These are phyloP conservation scores for Paxillus ammoniavirescens DNA, from an alignment of 768 basidiomycete genomes.

Conservation along the genomic window DNA sequence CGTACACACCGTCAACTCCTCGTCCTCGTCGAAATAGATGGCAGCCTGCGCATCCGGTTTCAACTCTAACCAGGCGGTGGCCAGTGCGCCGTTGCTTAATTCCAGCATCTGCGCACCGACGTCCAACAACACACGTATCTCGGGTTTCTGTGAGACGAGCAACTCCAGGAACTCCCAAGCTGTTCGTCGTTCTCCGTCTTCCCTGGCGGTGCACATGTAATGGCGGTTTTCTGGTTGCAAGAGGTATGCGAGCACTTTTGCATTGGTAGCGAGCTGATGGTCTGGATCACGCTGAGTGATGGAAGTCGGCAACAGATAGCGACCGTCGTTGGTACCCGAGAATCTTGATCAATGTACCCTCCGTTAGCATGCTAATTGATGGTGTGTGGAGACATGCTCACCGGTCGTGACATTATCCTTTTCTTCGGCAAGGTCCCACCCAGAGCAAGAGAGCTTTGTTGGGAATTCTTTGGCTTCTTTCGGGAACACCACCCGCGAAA, in stretches of 20 bases:
- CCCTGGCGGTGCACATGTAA: conserved; percentile 21
- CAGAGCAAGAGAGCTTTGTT: conserved; percentile 43
- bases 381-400: background rate
- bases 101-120: conserved; percentile 56
- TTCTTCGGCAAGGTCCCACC: conserved; percentile 51
- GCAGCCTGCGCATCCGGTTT: conserved; percentile 33
- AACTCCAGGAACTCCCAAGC: conserved; percentile 25
- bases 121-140: conserved; percentile 46
- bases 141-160: conserved; percentile 31
- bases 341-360: conserved; percentile 26
- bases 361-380: background rate
- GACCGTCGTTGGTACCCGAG: conserved; percentile 53
- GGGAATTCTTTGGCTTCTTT: conserved; percentile 49
- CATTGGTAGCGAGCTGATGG: conserved; percentile 42
- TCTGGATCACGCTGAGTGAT: conserved; percentile 26
- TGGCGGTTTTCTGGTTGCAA: conserved; percentile 34
- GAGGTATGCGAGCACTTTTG: conserved; percentile 29
- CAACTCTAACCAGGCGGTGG: conserved; percentile 14
- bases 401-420: conserved; percentile 19
- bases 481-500: conserved; percentile 47
- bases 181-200: conserved; percentile 23
- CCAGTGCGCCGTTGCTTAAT: conserved; percentile 39
- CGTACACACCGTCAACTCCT: conserved; percentile 33
- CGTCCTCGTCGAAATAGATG: conserved; percentile 37
- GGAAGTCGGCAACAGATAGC: conserved; percentile 17